Conservation (phyloP, 805 yeast species). For the Geotrichum ghanense region DNA sequence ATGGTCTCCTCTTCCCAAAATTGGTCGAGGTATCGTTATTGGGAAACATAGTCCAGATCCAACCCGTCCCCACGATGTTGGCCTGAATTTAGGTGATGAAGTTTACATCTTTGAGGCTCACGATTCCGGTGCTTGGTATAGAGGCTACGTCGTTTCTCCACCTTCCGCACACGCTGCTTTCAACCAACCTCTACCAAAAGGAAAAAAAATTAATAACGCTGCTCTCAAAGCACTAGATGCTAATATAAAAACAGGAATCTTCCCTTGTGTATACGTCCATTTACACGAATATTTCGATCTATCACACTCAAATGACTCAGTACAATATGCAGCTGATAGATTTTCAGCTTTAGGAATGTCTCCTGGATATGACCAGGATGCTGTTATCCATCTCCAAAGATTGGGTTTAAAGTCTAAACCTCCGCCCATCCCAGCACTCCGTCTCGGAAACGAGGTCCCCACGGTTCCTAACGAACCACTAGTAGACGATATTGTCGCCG, state of each 20-base stretch:
- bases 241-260: conserved; percentile 15
- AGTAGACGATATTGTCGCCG: conserved; percentile 24
- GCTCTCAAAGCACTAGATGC: conserved; percentile 16
- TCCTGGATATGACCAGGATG: background rate
- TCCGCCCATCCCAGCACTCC: conserved; percentile 17
- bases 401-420: conserved; percentile 9
- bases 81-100: conserved; percentile 49
- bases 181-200: conserved; percentile 20
- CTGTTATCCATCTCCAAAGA: conserved; percentile 1
- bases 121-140: conserved; percentile 51
- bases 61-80: conserved; percentile 14
- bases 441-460: conserved; percentile 16
- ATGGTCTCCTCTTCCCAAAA: conserved; percentile 40
- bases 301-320: background rate
- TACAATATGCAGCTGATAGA: background rate
- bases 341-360: background rate
- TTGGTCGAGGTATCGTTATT: conserved; percentile 22
- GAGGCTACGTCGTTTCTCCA: conserved; percentile 61
- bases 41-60: conserved; percentile 13
- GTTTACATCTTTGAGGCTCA: conserved; percentile 60
- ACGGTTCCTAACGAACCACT: conserved; percentile 16
- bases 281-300: conserved; percentile 17
- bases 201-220: conserved; percentile 22
- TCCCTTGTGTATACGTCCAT: conserved; percentile 18
- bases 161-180: conserved; percentile 30